Percentiles rank a stretch among this genome's conserved stretches.
These are phyloP conservation scores for Phytophthora meadii DNA, from an alignment of 352 stramenopile genomes.

Conservation along the genomic window DNA sequence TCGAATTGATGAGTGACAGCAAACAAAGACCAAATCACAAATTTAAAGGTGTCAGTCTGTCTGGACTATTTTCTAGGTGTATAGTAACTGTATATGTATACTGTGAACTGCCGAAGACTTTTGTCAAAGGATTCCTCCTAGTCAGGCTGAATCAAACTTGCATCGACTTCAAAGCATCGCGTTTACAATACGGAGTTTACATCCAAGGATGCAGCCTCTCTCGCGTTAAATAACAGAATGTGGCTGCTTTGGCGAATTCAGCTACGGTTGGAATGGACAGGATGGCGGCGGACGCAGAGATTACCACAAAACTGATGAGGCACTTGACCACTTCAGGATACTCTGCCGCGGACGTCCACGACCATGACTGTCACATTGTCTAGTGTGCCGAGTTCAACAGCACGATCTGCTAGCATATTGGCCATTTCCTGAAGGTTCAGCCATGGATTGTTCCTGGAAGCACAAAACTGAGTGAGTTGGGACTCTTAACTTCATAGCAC, in stretches of 20 bases:
- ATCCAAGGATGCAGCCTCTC: conserved; percentile 21
- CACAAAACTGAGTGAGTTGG: conserved; percentile 11
- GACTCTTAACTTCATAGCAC: conserved; percentile 4
- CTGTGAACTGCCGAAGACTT: too few relatives aligned
- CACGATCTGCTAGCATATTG: conserved; percentile 67
- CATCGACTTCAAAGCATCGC: background rate
- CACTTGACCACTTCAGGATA: conserved; percentile 17
- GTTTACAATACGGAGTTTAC: conserved; percentile 33
- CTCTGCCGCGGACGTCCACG: conserved; percentile 61
- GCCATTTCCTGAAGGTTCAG: conserved; percentile 67
- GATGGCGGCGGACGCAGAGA: conserved; percentile 4
- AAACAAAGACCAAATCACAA: conserved; percentile 9
- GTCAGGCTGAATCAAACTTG: background rate
- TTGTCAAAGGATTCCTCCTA: background rate
- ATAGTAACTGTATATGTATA: background rate
- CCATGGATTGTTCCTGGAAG: conserved; percentile 64
- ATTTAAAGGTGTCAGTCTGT: background rate
- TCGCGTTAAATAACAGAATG: conserved; percentile 41
- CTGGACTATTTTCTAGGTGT: background rate
- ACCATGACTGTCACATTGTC: conserved; percentile 85
- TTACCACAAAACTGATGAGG: conserved; percentile 16
- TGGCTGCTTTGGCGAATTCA: conserved; percentile 12
- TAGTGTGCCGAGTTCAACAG: conserved; percentile 69
- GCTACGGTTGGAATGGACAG: conserved; percentile 14
- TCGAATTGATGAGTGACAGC: conserved; percentile 15